These are phyloP conservation scores for Hemisphaericaspora subhashii DNA, from an alignment of 1,139 yeast species.

Conservation along the genomic window DNA sequence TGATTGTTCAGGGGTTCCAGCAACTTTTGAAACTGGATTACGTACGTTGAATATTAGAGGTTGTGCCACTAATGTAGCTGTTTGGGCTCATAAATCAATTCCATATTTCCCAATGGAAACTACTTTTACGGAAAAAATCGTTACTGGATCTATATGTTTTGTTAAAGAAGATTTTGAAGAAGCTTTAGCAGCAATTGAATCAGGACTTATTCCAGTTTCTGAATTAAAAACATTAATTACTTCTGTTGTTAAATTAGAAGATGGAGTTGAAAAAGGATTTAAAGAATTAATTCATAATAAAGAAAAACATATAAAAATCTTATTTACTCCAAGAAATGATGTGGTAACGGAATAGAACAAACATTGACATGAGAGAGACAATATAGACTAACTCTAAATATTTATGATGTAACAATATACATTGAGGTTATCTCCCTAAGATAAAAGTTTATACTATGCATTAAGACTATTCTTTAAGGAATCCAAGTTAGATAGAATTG, in stretches of 20 bases:
- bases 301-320: slow-evolving; percentile 37
- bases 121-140: slow-evolving; percentile 36
- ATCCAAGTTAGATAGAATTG: too few species aligned
- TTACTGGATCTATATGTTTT: slow-evolving; percentile 45
- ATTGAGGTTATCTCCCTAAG: too few species aligned
- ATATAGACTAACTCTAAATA: too few species aligned
- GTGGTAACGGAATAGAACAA: slow-evolving; percentile 4
- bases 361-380: too few species aligned
- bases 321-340: slow-evolving; percentile 26
- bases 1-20: slow-evolving; percentile 63
- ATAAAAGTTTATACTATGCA: too few species aligned
- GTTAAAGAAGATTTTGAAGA: slow-evolving; percentile 35
- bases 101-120: slow-evolving; percentile 39
- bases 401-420: too few species aligned
- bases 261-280: slow-evolving; percentile 36
- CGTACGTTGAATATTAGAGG: slow-evolving; percentile 58
- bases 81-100: slow-evolving; percentile 45
- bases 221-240: slow-evolving; percentile 32
- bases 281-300: slow-evolving; percentile 35
- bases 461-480: too few species aligned
- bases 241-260: slow-evolving; percentile 32
- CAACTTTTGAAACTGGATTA: slow-evolving; percentile 53
- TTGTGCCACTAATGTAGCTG: slow-evolving; percentile 62
- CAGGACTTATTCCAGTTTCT: slow-evolving; percentile 26
- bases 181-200: slow-evolving; percentile 33